Base-by-base conservation (phyloP, 257 asterid genomes). In the Vinca minor region DNA sequence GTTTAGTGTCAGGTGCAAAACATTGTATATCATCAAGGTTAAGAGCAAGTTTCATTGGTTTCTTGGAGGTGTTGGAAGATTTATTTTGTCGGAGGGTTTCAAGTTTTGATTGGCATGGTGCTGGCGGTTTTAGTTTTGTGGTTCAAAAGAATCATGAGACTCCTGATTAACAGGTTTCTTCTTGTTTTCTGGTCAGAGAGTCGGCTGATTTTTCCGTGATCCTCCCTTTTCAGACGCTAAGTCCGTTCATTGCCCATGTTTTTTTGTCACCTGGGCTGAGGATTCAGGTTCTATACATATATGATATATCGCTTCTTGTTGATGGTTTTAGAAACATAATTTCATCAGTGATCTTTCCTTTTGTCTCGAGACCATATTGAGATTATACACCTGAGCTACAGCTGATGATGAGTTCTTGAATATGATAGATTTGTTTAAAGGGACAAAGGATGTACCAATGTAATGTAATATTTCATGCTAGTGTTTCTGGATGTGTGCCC, bases 21-120 rank as follows among this genome's bases (percentile, higher is more conserved):
- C 69, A 60, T 64, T 70, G 81, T 73, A 79, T 57, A 74, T 23
- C 35, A 62, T n/a, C n/a, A n/a, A 67, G 73, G 65, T 42, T 28
- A 31, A 31, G 50, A 57, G 44, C 63, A 49, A 35, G 54, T 74
- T 76, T 62, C 35, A 42, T 57, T 60, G 71, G 47, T 69, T 70
- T 71, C 32, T 23, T 15, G 64, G 53, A 20, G 54, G 64, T 42
- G 63, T 58, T 35, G 64, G 45, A 38, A 63, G 74, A 36, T 15
- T 23, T 49, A 20, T 29, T 58, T 20, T 44, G 66, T 35, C 68
- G 47, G 17, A 73, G 39, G 4, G n/a, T n/a, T 29, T n/a, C 18
- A 3, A 10, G 39, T 3, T 63, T 31, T 12, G 3, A 46, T 31
- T 8, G 10, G n/a, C n/a, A n/a, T n/a, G n/a, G n/a, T n/a, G n/a